These are phyloP conservation scores for Magnolia changhungtana DNA, from an alignment of 164 flowering plant genomes.

Conservation along the genomic window DNA sequence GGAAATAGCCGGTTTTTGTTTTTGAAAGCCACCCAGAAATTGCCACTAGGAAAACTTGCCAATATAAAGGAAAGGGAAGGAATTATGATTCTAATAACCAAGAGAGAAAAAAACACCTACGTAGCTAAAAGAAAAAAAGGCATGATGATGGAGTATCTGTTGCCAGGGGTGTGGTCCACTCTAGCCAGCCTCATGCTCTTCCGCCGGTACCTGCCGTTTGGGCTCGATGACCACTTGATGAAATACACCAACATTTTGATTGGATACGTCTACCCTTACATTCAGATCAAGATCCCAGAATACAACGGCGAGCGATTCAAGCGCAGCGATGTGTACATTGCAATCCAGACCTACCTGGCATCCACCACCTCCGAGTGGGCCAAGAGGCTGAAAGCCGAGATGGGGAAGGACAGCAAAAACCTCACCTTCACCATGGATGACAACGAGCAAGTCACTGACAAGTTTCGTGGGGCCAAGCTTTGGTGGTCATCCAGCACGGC, in stretches of 20 bases:
- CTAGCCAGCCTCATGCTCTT: conserved; percentile 49
- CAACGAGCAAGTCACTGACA: conserved; percentile 40
- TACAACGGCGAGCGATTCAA: conserved; percentile 37
- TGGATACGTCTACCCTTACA: conserved; percentile 32
- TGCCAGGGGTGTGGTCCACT: conserved; percentile 32
- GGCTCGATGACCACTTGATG: conserved; percentile 25
- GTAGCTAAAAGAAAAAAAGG: not conserved
- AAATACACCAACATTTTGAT: conserved; percentile 23
- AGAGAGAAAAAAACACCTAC: not conserved
- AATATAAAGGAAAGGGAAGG: too few relatives aligned
- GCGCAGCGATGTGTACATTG: conserved; percentile 45
- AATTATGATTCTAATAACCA: too few relatives aligned
- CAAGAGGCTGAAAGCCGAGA: conserved; percentile 50
- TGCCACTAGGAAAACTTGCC: too few relatives aligned
- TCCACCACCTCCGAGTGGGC: conserved; percentile 33
- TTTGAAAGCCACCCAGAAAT: too few relatives aligned
- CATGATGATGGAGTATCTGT: not conserved
- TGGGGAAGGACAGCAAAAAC: conserved; percentile 29
- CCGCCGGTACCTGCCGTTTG: conserved; percentile 37
- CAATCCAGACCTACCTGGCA: conserved; percentile 53
- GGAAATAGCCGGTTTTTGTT: too few relatives aligned
- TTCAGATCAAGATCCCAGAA: conserved; percentile 49
- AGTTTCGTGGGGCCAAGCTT: conserved; percentile 36
- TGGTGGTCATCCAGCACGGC: conserved; percentile 34
- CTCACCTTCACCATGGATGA: conserved; percentile 57